phyloP scores from a whole-genome alignment of 352 stramenopile species.

The Phytophthora aleatoria region DNA sequence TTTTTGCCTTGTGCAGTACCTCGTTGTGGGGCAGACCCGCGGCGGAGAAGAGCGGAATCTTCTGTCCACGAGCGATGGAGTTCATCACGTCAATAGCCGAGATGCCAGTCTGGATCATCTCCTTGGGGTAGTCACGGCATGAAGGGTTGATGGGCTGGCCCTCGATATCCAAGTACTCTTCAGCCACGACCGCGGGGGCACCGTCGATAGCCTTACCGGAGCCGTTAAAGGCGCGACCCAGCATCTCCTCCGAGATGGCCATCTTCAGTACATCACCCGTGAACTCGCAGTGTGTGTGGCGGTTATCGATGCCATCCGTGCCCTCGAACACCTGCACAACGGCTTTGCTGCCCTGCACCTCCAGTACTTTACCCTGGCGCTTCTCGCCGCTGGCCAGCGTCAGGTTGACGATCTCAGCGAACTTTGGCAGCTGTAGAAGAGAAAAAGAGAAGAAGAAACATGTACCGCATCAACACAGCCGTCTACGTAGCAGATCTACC shows the following conservation, averaged over 20 bases:
- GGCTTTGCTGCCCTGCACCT: conserved; percentile 97
- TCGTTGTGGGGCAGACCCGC: conserved; percentile 99
- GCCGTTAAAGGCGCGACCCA: conserved; percentile 97
- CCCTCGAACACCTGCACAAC: conserved; percentile 98
- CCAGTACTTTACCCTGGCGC: conserved; percentile 93
- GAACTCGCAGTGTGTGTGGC: conserved; percentile 98
- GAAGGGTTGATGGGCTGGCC: conserved; percentile 99
- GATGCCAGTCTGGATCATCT: conserved; percentile 99
- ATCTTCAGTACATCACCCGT: conserved; percentile 99
- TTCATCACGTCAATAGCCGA: conserved; percentile 99
- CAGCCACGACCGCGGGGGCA: conserved; percentile 96
- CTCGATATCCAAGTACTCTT: conserved; percentile 99
- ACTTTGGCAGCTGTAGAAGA: conserved; percentile 92
- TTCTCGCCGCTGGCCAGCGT: conserved; percentile 96
- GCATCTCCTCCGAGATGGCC: conserved; percentile 99
- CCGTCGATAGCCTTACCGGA: conserved; percentile 98
- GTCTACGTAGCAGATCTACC: neutral
- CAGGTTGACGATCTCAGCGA: conserved; percentile 99
- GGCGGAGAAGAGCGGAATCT: conserved; percentile 99
- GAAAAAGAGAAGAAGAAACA: conserved; percentile 1
- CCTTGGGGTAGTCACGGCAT: conserved; percentile 98
- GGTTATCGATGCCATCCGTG: conserved; percentile 99
- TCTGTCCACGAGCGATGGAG: conserved; percentile 99
- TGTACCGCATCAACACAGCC: conserved; percentile 1
- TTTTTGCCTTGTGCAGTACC: conserved; percentile 28